Base-by-base conservation (phyloP, 2,329 filamentous ascomycete genomes). In the Pestalotiopsis sp. region DNA sequence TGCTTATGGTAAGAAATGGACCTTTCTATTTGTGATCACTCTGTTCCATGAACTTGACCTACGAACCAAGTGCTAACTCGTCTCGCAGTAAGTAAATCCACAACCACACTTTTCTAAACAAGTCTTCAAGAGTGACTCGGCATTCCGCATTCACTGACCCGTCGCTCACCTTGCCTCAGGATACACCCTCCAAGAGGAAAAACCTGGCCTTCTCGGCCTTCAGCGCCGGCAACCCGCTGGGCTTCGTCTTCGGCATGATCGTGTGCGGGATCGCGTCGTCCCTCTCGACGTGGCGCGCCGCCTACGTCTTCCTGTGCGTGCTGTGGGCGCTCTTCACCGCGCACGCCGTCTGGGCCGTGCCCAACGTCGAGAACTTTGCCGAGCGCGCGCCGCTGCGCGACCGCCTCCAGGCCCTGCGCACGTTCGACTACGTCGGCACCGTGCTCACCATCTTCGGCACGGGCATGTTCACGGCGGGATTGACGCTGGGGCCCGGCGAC, bases 371-470 rank as follows among this genome's bases (percentile, higher is more conserved):
- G 81, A 74, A 81, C 75, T 82, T 79, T 59, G 41, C n/a, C 41
- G 72, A 83, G 71, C 75, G 78, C 68, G 31, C 76, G 83, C 68
- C 78, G 73, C 71, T 79, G 9, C 70, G 74, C 71, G 77, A 85
- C 67, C 73, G 80, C 31, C 70, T 80, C 4, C 71, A 66, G 31
- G 69, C 86, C 0, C 52, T 90, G 56, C 87, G 85, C 75, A 83
- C 81, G 52, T 88, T 92, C 73, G 90, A 92, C 78, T 76, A 88
- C 6, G 77, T 91, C 0, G 90, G 90, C 0, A 90, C 88, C 0
- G 73, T 85, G 1, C 77, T 92, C 69, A 89, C 90, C 3, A 84
- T 92, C 41, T 82, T 86, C n/a, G 90, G 90, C 0, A 89, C 91
- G 69, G 90, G 88, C 3, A 84, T 90, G 82, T 88, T 92, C 74